Evolutionary conservation across 2,329 filamentous ascomycete genomes (phyloP).

Genomic region (Paraconiothyrium sp.): DNA sequence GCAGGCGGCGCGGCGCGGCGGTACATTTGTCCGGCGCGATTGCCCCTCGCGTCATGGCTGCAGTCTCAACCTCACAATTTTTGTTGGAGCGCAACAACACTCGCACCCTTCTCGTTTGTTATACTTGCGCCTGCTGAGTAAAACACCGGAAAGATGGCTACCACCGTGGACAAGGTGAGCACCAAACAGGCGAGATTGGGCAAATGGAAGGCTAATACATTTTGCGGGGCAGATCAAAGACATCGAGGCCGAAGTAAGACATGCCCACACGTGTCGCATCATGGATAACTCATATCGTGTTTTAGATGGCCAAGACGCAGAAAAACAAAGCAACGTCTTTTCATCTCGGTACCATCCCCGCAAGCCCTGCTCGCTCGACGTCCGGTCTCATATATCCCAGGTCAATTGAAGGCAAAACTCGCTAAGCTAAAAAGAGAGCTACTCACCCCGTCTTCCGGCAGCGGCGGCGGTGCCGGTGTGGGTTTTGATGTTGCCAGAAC

Average conservation of each 20-base stretch:
- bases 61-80: constrained; percentile 42
- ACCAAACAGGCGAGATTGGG: constrained; percentile 33
- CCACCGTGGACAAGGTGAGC: constrained; percentile 92
- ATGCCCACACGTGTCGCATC: constrained; percentile 23
- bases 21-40: constrained; percentile 31
- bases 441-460: constrained; percentile 79
- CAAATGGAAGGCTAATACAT: constrained; percentile 38
- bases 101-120: constrained; percentile 7
- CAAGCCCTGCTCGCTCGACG: constrained; percentile 5
- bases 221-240: constrained; percentile 80
- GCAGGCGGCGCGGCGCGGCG: constrained; percentile 3
- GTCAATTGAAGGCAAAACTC: constrained; percentile 95
- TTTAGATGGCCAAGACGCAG: constrained; percentile 91
- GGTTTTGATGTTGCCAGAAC: constrained; percentile 98
- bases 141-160: constrained; percentile 76
- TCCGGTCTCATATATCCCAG: constrained; percentile 50
- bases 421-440: constrained; percentile 97
- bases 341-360: constrained; percentile 73
- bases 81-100: constrained; percentile 23
- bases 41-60: constrained; percentile 38
- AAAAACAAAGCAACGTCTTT: constrained; percentile 97
- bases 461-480: constrained; percentile 83
- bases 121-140: constrained; percentile 17
- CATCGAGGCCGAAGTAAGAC: constrained; percentile 88
- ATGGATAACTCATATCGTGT: constrained; percentile 35